Conservation (phyloP, 1,284 basidiomycete species). For the Xanthoconium separans region DNA sequence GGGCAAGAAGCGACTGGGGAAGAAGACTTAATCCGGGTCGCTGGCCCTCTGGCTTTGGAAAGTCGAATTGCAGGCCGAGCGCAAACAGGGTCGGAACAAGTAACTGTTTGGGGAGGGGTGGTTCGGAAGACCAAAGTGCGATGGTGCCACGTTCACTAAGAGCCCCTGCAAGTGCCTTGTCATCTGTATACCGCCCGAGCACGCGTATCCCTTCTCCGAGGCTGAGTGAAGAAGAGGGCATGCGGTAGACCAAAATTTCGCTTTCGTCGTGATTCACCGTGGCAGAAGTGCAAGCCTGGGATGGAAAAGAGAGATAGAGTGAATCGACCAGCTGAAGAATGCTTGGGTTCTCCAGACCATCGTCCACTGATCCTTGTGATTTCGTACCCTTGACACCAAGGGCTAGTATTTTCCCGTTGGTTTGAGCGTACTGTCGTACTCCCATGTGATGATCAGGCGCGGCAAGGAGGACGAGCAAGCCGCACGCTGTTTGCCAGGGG, state of each 20-base stretch:
- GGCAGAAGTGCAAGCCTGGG: conserved; percentile 7
- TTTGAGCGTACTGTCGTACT: conserved; percentile 63
- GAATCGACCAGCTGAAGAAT: conserved; percentile 29
- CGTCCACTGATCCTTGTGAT: conserved; percentile 16
- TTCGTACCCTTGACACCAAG: conserved; percentile 52
- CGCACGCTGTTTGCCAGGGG: conserved; percentile 77
- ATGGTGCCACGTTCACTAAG: conserved; percentile 25
- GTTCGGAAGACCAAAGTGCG: conserved; percentile 31
- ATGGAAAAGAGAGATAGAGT: conserved; percentile 30
- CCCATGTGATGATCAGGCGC: conserved; percentile 45
- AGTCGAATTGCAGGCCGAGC: conserved; percentile 24
- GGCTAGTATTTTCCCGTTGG: conserved; percentile 70
- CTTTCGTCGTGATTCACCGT: conserved; percentile 13
- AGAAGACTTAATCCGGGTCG: conserved; percentile 11
- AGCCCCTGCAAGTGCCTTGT: conserved; percentile 23
- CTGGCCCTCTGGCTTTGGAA: background rate
- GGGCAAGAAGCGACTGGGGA: conserved; percentile 30
- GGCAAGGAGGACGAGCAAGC: conserved; percentile 75
- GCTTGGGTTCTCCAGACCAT: conserved; percentile 22
- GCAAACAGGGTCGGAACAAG: conserved; percentile 22
- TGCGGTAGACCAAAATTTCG: conserved; percentile 7
- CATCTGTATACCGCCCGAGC: conserved; percentile 21
- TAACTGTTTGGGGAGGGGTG: conserved; percentile 25
- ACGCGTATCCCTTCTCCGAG: conserved; percentile 14
- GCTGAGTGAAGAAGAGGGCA: conserved; percentile 13